Evolutionary conservation across 139 green algal genomes (phyloP).

Genomic region (Closterium sp.): DNA sequence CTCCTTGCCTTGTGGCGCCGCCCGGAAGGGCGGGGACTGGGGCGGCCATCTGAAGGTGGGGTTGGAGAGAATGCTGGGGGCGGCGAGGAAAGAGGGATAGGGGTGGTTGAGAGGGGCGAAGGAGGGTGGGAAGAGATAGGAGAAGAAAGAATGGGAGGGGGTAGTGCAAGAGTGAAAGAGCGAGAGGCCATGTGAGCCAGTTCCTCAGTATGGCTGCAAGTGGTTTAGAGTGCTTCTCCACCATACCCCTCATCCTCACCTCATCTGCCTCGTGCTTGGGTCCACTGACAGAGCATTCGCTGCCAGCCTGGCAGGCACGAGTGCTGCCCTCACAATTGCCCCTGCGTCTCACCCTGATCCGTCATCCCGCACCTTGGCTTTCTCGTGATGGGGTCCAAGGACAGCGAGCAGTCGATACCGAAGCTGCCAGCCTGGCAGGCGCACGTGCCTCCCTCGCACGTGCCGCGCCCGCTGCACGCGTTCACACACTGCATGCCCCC

Average conservation of each 20-base stretch:
- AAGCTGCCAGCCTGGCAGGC: slow-evolving; percentile 27
- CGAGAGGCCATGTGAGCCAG: not conserved
- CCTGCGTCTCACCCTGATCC: no score
- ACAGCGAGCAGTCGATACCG: slow-evolving; percentile 40
- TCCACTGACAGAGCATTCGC: no score
- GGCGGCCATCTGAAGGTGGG: not conserved
- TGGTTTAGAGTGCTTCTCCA: no score
- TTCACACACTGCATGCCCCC: not conserved
- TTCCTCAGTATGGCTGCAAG: no score
- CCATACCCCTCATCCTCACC: not conserved
- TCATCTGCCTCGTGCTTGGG: no score
- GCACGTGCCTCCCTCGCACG: slow-evolving; percentile 32
- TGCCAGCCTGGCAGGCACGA: no score
- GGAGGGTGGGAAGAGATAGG: not conserved
- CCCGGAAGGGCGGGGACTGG: not conserved
- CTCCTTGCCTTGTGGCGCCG: not conserved
- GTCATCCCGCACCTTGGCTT: no score
- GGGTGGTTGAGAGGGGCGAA: not conserved
- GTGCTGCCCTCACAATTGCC: no score
- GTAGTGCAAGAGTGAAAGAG: not conserved
- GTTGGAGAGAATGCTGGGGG: not conserved
- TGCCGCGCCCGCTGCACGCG: slow-evolving; percentile 23
- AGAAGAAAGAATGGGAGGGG: not conserved
- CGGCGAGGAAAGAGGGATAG: not conserved
- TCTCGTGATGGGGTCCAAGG: not conserved